phyloP scores from a whole-genome alignment of 805 yeast genomes.

The Hanseniaspora lindneri region DNA sequence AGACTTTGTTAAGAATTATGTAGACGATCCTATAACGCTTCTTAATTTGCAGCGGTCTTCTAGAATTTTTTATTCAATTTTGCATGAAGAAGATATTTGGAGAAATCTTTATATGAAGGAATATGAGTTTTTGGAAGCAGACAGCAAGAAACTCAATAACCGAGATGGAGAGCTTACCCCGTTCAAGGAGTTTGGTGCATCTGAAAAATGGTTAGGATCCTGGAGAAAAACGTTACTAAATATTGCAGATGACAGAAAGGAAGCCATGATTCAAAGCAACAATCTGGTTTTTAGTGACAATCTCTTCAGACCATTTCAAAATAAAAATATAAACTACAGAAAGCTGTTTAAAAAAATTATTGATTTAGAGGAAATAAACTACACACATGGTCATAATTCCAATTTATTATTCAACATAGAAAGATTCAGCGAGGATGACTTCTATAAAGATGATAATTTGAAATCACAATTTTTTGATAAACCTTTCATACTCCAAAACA shows the following conservation, averaged over 20 bases:
- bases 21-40: slow-evolving; percentile 41
- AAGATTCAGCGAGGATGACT: slow-evolving; percentile 36
- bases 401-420: slow-evolving; percentile 34
- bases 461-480: slow-evolving; percentile 34
- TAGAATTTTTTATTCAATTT: slow-evolving; percentile 55
- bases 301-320: slow-evolving; percentile 73
- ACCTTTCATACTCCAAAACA: slow-evolving; percentile 49
- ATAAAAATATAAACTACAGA: slow-evolving; percentile 56
- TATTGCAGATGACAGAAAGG: slow-evolving; percentile 28
- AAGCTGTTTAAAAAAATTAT: slow-evolving; percentile 39
- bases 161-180: slow-evolving; percentile 21
- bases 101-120: slow-evolving; percentile 41
- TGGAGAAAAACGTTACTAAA: slow-evolving; percentile 59
- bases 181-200: slow-evolving; percentile 18
- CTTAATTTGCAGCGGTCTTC: slow-evolving; percentile 47
- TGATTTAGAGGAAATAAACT: slow-evolving; percentile 33
- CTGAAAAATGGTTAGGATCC: slow-evolving; percentile 55
- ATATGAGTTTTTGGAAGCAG: slow-evolving; percentile 19
- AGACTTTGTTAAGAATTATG: slow-evolving; percentile 35
- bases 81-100: slow-evolving; percentile 75
- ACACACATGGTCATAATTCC: slow-evolving; percentile 19
- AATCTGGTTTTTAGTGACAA: slow-evolving; percentile 58
- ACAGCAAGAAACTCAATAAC: slow-evolving; percentile 15
- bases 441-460: slow-evolving; percentile 37
- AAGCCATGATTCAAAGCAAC: slow-evolving; percentile 36